Evolutionary conservation across 192 early-diverging fungal genomes (phyloP).

Genomic region (Fimicolochytrium jonesii): DNA sequence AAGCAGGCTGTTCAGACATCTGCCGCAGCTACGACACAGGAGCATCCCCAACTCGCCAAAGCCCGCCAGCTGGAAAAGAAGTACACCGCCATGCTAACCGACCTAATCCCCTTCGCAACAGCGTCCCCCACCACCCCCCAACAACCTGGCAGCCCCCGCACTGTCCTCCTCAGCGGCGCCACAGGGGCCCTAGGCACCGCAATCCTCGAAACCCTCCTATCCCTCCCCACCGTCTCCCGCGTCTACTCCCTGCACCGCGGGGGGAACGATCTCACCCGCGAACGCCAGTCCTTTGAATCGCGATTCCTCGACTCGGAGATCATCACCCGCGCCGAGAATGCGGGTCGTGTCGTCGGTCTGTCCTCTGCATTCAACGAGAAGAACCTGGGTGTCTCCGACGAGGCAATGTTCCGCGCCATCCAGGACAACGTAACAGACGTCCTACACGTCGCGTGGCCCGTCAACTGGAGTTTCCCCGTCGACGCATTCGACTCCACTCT

Average conservation of each 20-base stretch:
- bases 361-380: background rate
- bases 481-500: conserved; percentile 9
- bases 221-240: background rate
- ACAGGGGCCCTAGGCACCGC: conserved; percentile 2
- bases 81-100: too few relatives aligned
- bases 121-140: too few relatives aligned
- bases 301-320: background rate
- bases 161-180: conserved; percentile 3
- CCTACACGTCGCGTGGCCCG: conserved; percentile 6
- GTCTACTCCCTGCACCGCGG: conserved; percentile 9
- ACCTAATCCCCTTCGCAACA: too few relatives aligned
- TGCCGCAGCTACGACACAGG: too few relatives aligned
- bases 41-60: too few relatives aligned
- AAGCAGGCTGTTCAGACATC: too few relatives aligned
- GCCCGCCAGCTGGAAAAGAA: too few relatives aligned
- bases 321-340: background rate
- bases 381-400: background rate
- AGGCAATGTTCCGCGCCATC: background rate
- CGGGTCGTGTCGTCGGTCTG: background rate
- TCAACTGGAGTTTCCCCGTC: conserved; percentile 19
- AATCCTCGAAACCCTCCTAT: background rate
- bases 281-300: background rate
- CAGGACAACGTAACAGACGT: conserved; percentile 5
- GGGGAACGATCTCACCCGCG: background rate
- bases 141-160: too few relatives aligned